Evolutionary conservation across 768 basidiomycete genomes (phyloP), one percentile per base, ranked within the genome.

Genomic region (Trametes punicea): DNA sequence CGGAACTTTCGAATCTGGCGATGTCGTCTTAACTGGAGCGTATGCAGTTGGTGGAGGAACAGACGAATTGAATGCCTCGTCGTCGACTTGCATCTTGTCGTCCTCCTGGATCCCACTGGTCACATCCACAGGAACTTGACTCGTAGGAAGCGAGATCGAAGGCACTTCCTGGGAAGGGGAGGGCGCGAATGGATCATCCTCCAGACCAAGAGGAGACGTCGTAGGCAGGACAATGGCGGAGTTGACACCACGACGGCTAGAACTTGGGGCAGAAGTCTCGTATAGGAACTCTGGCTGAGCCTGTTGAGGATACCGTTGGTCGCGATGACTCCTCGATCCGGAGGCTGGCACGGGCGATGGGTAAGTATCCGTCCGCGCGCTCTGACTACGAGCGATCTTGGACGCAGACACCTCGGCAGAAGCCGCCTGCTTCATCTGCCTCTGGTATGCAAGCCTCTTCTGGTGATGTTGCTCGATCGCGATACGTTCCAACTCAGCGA

Each of bases 381-480:
- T 82, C 66, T 84, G 81, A 26, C 74, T 75, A 21, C 83, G 74
- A 0, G 78, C 61, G 25, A 77, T 69, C 56, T 70, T 70, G 30
- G 57, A 53, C 20, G 65, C 56, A 21, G 59, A 55, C 5, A 46
- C 39, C 1, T 68, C 62, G 45, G 62, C 56, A 26, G 67, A 61
- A 13, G 69, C 74, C 1, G 71, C 71, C 1, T 76, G 76, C 51
- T 80, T 82, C 87, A 91, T 88, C 72, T 92, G 90, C 49, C 78
- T 78, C 72, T 90, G 87, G 68, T 91, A 91, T 2, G 85, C 85
- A 21, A 88, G 76, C 25, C 88, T 79, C 77, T 94, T 94, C 74
- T 83, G 79, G 61, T 87, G 84, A 68, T 95, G 91, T 65, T 88
- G 85, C 55, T 92, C 90, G 74, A 92, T 84, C 11, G 94, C 91